A percentile compares a stretch with the other conserved stretches of the same genome.
Conservation (phyloP, 2,329 filamentous ascomycete species). For the Monilinia fructicola region DNA sequence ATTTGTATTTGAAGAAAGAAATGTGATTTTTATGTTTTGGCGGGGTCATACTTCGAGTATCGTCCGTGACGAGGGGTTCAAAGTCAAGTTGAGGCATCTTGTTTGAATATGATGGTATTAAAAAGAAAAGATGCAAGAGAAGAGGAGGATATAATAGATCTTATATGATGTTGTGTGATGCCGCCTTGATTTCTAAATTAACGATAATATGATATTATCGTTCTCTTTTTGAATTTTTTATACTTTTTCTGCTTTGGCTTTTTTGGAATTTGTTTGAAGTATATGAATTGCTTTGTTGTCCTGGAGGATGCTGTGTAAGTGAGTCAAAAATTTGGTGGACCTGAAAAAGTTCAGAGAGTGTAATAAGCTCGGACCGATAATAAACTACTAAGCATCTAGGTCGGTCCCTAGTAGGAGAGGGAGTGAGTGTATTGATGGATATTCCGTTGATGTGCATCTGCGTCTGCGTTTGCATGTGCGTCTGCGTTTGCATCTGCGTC, state of each 20-base stretch:
- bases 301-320: constrained; percentile 20
- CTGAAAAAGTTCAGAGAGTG: constrained; percentile 7
- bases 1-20: constrained; percentile 18
- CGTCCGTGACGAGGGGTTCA: constrained; percentile 45
- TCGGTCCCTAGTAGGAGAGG: too few relatives aligned
- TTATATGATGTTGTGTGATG: constrained; percentile 5
- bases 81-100: constrained; percentile 39
- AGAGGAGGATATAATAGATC: neutral
- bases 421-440: too few relatives aligned
- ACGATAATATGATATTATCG: too few relatives aligned
- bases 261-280: neutral
- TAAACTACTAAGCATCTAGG: too few relatives aligned
- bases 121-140: constrained; percentile 3
- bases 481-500: too few relatives aligned
- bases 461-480: too few relatives aligned
- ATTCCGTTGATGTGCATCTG: too few relatives aligned
- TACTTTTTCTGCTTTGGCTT: neutral
- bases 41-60: constrained; percentile 50
- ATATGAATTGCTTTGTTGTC: constrained; percentile 19
- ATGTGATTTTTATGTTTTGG: constrained; percentile 19
- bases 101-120: constrained; percentile 6
- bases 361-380: too few relatives aligned
- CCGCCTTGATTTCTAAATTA: neutral
- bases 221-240: too few relatives aligned
- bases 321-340: constrained; percentile 22